Percentiles rank a stretch among this genome's conserved stretches.
phyloP scores from a whole-genome alignment of 2,329 filamentous ascomycete genomes.

The Magnaporthiopsis poae region DNA sequence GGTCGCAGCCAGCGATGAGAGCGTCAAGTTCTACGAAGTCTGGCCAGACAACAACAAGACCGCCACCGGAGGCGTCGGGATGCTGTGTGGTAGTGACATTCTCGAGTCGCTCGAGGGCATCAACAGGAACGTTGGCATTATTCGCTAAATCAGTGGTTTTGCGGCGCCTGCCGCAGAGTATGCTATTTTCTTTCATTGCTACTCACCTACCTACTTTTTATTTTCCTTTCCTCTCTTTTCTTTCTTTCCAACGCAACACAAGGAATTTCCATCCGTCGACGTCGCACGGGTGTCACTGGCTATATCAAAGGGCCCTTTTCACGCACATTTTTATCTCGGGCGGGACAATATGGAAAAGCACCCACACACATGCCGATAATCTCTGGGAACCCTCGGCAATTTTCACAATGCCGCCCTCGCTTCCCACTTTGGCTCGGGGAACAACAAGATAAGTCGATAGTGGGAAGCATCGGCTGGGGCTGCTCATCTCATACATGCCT shows the following conservation, averaged over 20 bases:
- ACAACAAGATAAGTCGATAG: neutral
- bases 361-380: no score
- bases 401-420: no score
- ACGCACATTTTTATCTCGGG: no score
- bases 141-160: conserved; percentile 46
- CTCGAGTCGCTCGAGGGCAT: conserved; percentile 73
- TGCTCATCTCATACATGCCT: neutral
- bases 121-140: conserved; percentile 61
- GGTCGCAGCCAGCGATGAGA: conserved; percentile 83
- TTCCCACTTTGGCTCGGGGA: no score
- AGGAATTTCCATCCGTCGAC: neutral
- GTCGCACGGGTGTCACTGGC: no score
- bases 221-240: neutral
- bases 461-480: no score
- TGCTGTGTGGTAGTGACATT: conserved; percentile 75
- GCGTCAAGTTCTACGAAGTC: conserved; percentile 89
- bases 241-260: neutral
- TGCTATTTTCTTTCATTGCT: neutral
- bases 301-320: no score
- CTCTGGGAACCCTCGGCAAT: no score
- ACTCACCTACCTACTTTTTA: neutral
- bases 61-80: conserved; percentile 42
- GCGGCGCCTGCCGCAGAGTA: neutral
- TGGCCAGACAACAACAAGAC: conserved; percentile 60
- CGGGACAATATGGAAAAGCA: no score